Percentiles rank a stretch among this genome's conserved stretches.
phyloP scores from a whole-genome alignment of 1,284 basidiomycete genomes.

The Ceratobasidium sp. region DNA sequence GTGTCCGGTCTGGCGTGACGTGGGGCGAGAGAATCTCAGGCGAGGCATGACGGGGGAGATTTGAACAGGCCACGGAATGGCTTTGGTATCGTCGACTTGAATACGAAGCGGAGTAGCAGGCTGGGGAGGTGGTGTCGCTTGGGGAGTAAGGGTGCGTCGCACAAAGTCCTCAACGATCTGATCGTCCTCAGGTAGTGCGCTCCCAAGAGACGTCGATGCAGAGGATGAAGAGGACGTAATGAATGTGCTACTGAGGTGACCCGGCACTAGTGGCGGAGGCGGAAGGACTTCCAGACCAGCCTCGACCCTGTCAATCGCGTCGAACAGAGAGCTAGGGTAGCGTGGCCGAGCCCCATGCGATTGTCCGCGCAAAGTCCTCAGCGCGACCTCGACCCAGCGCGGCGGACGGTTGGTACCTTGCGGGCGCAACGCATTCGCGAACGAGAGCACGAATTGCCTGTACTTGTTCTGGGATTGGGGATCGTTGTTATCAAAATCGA shows the following conservation, averaged over 20 bases:
- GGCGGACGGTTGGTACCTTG: neutral
- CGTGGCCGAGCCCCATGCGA: neutral
- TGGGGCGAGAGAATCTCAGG: neutral
- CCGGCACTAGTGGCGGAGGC: slow-evolving; percentile 4
- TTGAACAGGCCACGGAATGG: slow-evolving; percentile 15
- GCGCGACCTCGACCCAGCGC: slow-evolving; percentile 20
- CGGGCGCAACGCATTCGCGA: slow-evolving; percentile 23
- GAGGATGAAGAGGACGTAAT: slow-evolving; percentile 43
- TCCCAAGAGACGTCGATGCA: slow-evolving; percentile 47
- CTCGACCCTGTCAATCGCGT: slow-evolving; percentile 15
- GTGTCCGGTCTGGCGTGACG: neutral
- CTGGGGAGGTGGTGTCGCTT: neutral
- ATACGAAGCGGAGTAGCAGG: slow-evolving; percentile 10
- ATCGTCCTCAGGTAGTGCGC: slow-evolving; percentile 45
- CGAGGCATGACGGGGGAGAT: slow-evolving; percentile 12
- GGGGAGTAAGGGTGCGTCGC: neutral
- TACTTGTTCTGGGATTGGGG: slow-evolving; percentile 17
- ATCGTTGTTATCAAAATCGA: neutral
- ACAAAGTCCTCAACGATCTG: slow-evolving; percentile 28
- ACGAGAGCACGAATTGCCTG: slow-evolving; percentile 23
- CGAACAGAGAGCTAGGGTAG: slow-evolving; percentile 10
- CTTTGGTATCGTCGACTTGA: neutral
- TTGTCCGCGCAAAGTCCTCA: slow-evolving; percentile 4
- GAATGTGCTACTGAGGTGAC: slow-evolving; percentile 15
- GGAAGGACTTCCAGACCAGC: slow-evolving; percentile 3